A percentile compares a stretch with the other conserved stretches of the same genome.
Conservation (phyloP, 2,329 filamentous ascomycete species). For the Metarhizium robertsii region DNA sequence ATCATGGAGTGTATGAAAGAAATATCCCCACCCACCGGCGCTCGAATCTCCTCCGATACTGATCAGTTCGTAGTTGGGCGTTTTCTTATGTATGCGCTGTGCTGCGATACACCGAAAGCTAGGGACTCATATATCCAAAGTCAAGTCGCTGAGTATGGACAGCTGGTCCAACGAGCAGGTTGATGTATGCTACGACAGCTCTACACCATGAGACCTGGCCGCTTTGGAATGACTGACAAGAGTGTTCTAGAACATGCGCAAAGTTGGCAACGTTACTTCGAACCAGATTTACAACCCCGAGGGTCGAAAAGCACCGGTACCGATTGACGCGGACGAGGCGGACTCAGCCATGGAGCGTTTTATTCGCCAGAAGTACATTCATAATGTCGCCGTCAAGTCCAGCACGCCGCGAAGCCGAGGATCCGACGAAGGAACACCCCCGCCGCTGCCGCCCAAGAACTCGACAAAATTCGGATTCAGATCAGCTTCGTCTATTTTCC, state of each 20-base stretch:
- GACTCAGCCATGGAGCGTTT: slow-evolving; percentile 93
- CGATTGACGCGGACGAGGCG: slow-evolving; percentile 83
- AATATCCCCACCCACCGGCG: slow-evolving; percentile 5
- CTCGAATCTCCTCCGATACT: slow-evolving; percentile 1
- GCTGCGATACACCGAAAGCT: slow-evolving; percentile 91
- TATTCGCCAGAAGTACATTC: slow-evolving; percentile 89
- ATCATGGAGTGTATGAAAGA: slow-evolving; percentile 77
- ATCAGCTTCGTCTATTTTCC: slow-evolving; percentile 59
- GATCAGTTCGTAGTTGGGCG: slow-evolving; percentile 57
- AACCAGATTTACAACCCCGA: slow-evolving; percentile 87
- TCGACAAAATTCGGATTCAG: slow-evolving; percentile 52
- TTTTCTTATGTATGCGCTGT: slow-evolving; percentile 97
- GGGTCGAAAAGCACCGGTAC: slow-evolving; percentile 72
- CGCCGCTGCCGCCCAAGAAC: slow-evolving; percentile 54
- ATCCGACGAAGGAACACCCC: slow-evolving; percentile 48
- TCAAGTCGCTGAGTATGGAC: slow-evolving; percentile 98
- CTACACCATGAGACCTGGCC: background rate
- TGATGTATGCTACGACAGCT: slow-evolving; percentile 55
- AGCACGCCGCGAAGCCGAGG: slow-evolving; percentile 35
- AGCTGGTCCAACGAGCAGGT: slow-evolving; percentile 95
- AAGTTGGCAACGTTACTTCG: slow-evolving; percentile 74
- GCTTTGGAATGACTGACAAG: background rate
- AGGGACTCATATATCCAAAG: slow-evolving; percentile 95
- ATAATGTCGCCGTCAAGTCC: slow-evolving; percentile 30
- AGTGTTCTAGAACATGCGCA: slow-evolving; percentile 72